These are phyloP conservation scores for Pythium coloratum DNA, from an alignment of 352 stramenopile genomes.

Conservation along the genomic window DNA sequence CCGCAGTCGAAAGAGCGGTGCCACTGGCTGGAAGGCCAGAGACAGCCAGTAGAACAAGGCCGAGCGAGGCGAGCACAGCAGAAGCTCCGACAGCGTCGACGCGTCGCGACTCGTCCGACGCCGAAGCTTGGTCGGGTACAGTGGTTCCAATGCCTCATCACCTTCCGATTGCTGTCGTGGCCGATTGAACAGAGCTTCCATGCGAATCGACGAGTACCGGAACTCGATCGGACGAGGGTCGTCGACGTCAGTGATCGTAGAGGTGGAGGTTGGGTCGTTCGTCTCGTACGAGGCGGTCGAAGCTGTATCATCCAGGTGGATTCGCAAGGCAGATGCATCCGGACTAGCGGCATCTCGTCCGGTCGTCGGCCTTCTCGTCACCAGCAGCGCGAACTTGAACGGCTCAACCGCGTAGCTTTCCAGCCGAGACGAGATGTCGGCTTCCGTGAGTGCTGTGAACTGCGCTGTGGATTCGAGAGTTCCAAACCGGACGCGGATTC, in stretches of 20 bases:
- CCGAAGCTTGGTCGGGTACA: conserved; percentile 17
- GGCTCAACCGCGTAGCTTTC: conserved; percentile 37
- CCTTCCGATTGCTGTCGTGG: background rate
- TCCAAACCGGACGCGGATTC: conserved; percentile 58
- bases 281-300: background rate
- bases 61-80: conserved; percentile 26
- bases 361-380: conserved; percentile 28
- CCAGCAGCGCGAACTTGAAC: conserved; percentile 71
- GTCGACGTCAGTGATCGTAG: background rate
- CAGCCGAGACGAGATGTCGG: conserved; percentile 10
- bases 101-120: conserved; percentile 15
- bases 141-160: conserved; percentile 14
- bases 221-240: conserved; percentile 67
- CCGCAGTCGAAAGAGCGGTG: conserved; percentile 60
- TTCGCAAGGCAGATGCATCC: background rate
- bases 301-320: conserved; percentile 9
- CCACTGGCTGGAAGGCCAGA: conserved; percentile 46
- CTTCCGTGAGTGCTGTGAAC: conserved; percentile 4
- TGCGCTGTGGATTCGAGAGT: conserved; percentile 34
- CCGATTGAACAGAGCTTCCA: conserved; percentile 70
- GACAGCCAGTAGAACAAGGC: conserved; percentile 20
- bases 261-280: background rate
- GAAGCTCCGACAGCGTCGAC: conserved; percentile 14
- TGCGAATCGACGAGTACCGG: conserved; percentile 72
- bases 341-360: conserved; percentile 6